Evolutionary conservation across 2,329 filamentous ascomycete species (phyloP).

Genomic region (Aspergillus candidus): DNA sequence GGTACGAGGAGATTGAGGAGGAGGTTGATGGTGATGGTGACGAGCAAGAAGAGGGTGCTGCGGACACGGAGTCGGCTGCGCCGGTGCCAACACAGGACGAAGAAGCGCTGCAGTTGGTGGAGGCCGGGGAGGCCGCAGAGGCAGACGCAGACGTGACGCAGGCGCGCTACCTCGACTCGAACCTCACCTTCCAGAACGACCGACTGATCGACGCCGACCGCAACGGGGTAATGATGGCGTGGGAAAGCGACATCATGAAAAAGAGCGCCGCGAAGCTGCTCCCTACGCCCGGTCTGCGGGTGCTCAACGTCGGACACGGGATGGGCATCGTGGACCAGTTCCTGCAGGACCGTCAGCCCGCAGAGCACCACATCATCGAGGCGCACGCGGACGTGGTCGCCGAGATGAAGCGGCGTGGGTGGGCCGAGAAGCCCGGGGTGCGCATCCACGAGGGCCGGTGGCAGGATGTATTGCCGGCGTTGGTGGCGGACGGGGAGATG

Average conservation of each 20-base stretch:
- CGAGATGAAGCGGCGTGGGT: conserved; percentile 61
- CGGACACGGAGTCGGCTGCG: conserved; percentile 26
- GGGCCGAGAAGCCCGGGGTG: conserved; percentile 57
- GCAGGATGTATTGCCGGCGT: conserved; percentile 69
- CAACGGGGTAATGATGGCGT: conserved; percentile 91
- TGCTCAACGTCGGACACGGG: conserved; percentile 83
- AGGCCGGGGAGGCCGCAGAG: conserved; percentile 9
- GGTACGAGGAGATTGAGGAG: conserved; percentile 63
- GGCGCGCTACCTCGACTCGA: conserved; percentile 62
- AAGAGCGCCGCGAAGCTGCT: conserved; percentile 65
- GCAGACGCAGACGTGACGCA: conserved; percentile 49
- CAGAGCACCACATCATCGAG: conserved; percentile 76
- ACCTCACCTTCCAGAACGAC: conserved; percentile 57
- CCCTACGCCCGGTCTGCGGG: conserved; percentile 55
- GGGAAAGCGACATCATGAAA: conserved; percentile 83
- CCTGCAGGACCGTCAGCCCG: conserved; percentile 62
- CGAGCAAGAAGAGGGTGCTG: conserved; percentile 28
- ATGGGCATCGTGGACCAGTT: conserved; percentile 83
- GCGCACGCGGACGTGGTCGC: conserved; percentile 72
- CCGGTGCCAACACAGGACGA: conserved; percentile 23
- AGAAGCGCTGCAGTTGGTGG: conserved; percentile 20
- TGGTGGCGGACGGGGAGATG: conserved; percentile 61
- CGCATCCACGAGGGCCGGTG: conserved; percentile 65
- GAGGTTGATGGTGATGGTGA: conserved; percentile 40
- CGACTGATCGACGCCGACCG: conserved; percentile 67